phyloP scores from a whole-genome alignment of 495 filamentous ascomycete genomes.

The Aspergillus cavernicola region DNA sequence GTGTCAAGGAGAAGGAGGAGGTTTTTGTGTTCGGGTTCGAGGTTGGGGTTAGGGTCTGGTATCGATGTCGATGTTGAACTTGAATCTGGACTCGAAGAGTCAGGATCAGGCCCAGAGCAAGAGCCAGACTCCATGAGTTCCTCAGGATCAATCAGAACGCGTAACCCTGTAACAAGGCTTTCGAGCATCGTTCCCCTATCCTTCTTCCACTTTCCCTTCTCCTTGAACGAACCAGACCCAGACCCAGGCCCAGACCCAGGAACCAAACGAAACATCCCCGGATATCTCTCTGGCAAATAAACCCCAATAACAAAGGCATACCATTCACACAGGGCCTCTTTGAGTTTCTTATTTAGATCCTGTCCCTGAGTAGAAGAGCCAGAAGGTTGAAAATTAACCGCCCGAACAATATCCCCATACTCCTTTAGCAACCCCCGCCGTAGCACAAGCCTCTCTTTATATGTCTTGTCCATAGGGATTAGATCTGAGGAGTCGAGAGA shows the following conservation, averaged over 20 bases:
- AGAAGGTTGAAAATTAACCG: slow-evolving; percentile 28
- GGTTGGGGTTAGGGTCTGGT: too few species aligned
- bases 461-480: slow-evolving; percentile 61
- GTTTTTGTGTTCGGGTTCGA: not conserved
- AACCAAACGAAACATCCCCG: slow-evolving; percentile 50
- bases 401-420: slow-evolving; percentile 38
- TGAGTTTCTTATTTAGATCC: slow-evolving; percentile 11
- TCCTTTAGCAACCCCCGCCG: slow-evolving; percentile 46
- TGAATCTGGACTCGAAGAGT: too few species aligned
- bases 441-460: slow-evolving; percentile 48
- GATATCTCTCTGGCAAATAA: slow-evolving; percentile 64
- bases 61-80: too few species aligned
- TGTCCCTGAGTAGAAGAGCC: too few species aligned
- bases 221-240: too few species aligned
- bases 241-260: too few species aligned
- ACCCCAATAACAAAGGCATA: slow-evolving; percentile 59
- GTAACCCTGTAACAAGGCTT: slow-evolving; percentile 2
- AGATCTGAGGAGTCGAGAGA: slow-evolving; percentile 52
- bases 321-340: slow-evolving; percentile 54
- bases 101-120: too few species aligned
- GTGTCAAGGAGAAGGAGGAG: slow-evolving; percentile 33
- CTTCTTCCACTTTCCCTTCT: not conserved
- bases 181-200: not conserved
- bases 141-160: not conserved
- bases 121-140: not conserved